phyloP scores from a whole-genome alignment of 2,329 filamentous ascomycete species.

The Verticillium dahliae region DNA sequence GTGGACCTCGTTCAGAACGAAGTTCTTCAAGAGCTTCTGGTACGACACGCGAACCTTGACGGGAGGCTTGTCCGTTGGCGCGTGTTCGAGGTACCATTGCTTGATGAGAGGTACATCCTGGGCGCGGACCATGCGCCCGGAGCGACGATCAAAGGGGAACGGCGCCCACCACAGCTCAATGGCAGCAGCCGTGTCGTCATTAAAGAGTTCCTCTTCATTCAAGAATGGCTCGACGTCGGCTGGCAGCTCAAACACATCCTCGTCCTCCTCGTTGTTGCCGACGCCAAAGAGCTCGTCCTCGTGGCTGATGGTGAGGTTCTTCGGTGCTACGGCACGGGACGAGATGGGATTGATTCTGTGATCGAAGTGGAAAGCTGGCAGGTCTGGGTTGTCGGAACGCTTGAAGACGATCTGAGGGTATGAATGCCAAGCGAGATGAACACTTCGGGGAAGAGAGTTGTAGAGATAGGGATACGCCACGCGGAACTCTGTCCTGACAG shows the following conservation, averaged over 20 bases:
- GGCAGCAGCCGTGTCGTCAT: constrained; percentile 80
- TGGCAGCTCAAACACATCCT: constrained; percentile 80
- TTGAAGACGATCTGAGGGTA: constrained; percentile 90
- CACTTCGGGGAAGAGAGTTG: constrained; percentile 91
- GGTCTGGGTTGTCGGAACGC: constrained; percentile 75
- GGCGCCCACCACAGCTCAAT: constrained; percentile 98
- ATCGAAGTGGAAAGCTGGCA: constrained; percentile 97
- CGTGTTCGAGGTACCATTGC: constrained; percentile 97
- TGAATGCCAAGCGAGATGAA: constrained; percentile 89
- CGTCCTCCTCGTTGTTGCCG: constrained; percentile 65
- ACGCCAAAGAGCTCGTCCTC: constrained; percentile 89
- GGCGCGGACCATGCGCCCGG: constrained; percentile 90
- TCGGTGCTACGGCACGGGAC: constrained; percentile 85
- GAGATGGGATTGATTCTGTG: constrained; percentile 98
- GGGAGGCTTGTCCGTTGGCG: constrained; percentile 74
- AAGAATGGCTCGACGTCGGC: constrained; percentile 80
- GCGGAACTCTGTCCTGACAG: constrained; percentile 90
- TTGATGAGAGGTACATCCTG: constrained; percentile 96
- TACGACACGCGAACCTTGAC: constrained; percentile 98
- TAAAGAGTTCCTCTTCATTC: constrained; percentile 81
- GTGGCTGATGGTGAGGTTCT: constrained; percentile 85
- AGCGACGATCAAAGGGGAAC: constrained; percentile 89
- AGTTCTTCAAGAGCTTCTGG: constrained; percentile 94
- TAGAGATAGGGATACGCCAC: constrained; percentile 94
- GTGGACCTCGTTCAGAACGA: constrained; percentile 92